Evolutionary conservation across 345 rosid species (phyloP), one percentile per base, ranked within the genome.

Genomic region (Geranium brycei): DNA sequence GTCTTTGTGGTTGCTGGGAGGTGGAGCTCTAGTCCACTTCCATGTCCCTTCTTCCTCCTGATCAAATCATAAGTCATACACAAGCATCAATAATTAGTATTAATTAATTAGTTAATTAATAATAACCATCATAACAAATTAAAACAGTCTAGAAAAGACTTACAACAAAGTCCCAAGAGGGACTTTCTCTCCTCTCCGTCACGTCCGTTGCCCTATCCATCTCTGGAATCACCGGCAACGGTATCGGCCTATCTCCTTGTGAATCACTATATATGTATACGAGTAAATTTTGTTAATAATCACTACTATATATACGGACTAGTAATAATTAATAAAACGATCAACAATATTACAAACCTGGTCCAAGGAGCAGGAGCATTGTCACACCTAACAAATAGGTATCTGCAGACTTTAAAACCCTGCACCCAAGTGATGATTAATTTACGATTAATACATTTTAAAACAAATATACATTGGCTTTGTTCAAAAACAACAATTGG

Each of bases 371-470:
- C 86, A 30, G 91, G 80, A 28, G 82, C 83, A 30, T 85, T 85
- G 70, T 91, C 97, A 72, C 95, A 84, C 61, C 97, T 79, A 4
- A 91, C 93, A 65, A 91, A 91, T 5, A 88, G 77, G 76, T 84
- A 91, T 61, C 95, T 72, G 51, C 97, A 88, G 0, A 91, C 84
- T 70, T 76, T 72, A 7, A 68, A 80, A 60, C 89, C 92, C 97
- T 87, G 47, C 28, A 23, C 28, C 28, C 28, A 23, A 23, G 2
- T 0, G 28, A n/a, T 23, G 28, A 23, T 23, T 2, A 23, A 23
- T 23, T 23, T 2, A 23, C 28, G 2, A 23, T 23, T 23, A 23
- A 23, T 23, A 23, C 28, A 23, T 23, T 23, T 23, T 23, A 0
- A 1, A 23, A 23, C 28, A 23, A 23, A 23, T 23, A 23, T 51